Base-by-base conservation (phyloP, 441 rosid species). In the Mallotus japonicus region DNA sequence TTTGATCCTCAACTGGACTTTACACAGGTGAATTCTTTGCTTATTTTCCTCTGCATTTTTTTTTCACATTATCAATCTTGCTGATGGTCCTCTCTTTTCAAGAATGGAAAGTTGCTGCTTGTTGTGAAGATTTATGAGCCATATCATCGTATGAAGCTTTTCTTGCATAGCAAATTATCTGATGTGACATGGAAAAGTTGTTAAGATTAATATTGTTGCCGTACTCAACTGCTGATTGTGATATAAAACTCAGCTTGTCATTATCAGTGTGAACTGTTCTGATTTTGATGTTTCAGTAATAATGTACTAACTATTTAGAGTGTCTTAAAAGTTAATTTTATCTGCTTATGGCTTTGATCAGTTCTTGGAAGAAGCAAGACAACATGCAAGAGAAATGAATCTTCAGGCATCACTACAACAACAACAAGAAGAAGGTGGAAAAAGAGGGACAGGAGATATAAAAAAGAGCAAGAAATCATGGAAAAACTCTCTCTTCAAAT, bases 331-430 rank as follows among this genome's bases (percentile, higher is more conserved):
- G 8, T 54, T 69, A 8, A 19, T 20, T 8, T 54, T 14, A 62
- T 74, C 46, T 65, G 70, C 2, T 65, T 69, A 37, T 34, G 51
- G 17, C 11, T 50, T 49, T 50, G 8, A 51, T 68, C 65, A 84
- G 90, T 89, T 87, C 82, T 77, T 89, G 79, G 83, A 84, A 64
- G 89, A 85, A 76, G 90, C 88, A 67, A 85, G 78, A 73, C 82
- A 83, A 61, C 84, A 81, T 73, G 83, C 73, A 58, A 79, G 72
- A 51, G 78, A 79, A 71, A 56, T 66, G 60, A 82, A 73, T 37
- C 32, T 50, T 6, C 70, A 51, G 42, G 54, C 75, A 32, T 40
- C 82, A 22, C 44, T 75, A 65, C 66, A 62, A 6, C 57, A 53
- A 53, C 8, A 54, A 60, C 22, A 70, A 20, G 81, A 78, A 34